Percentiles rank a stretch among this genome's conserved stretches.
Evolutionary conservation across 2,329 filamentous ascomycete species (phyloP).

Genomic region (Pezicula neosporulosa): DNA sequence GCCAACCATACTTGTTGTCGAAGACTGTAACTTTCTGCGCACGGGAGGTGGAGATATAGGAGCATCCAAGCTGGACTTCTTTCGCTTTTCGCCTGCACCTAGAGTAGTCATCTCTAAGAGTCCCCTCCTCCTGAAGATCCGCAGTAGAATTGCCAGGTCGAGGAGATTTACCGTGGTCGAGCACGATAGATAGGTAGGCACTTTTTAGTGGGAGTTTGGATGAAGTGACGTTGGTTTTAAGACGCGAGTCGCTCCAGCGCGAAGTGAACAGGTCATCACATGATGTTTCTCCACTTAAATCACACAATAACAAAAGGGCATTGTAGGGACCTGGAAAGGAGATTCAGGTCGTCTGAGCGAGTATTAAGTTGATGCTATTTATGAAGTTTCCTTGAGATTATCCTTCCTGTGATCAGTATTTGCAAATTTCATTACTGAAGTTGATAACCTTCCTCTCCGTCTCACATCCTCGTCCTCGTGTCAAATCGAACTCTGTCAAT

Average conservation of each 20-base stretch:
- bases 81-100: conserved; percentile 20
- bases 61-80: conserved; percentile 14
- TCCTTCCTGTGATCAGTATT: background rate
- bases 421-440: background rate
- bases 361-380: too few relatives aligned
- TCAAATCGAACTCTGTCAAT: conserved; percentile 52
- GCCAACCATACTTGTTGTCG: conserved; percentile 26
- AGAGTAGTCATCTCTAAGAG: conserved; percentile 17
- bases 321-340: too few relatives aligned
- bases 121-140: background rate
- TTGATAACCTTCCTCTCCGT: background rate
- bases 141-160: background rate
- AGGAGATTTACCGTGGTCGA: background rate
- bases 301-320: background rate
- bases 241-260: background rate
- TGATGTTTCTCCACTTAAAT: background rate
- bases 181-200: too few relatives aligned
- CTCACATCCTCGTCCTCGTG: conserved; percentile 36
- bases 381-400: too few relatives aligned
- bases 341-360: too few relatives aligned
- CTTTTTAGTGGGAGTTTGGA: background rate
- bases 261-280: background rate
- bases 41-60: conserved; percentile 28
- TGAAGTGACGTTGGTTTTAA: background rate
- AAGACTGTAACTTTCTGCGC: conserved; percentile 30